These are phyloP conservation scores for Leccinum incarnatum DNA, from an alignment of 768 basidiomycete species.

Conservation along the genomic window DNA sequence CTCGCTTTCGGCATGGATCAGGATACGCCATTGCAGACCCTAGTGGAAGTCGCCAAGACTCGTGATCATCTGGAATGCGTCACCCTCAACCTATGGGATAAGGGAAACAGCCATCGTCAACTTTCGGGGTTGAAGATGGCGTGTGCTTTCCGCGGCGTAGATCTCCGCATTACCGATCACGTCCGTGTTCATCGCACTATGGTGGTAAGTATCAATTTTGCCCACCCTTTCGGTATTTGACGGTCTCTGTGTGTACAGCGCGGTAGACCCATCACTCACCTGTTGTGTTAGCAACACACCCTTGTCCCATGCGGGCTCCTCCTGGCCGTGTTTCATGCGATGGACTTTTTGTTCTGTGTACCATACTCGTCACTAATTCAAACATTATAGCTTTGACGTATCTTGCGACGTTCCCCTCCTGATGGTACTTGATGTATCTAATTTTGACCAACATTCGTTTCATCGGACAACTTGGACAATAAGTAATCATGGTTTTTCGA, in stretches of 20 bases:
- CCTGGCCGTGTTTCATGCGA: neutral
- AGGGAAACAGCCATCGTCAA: slow-evolving; percentile 48
- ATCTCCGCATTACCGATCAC: slow-evolving; percentile 49
- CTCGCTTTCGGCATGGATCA: slow-evolving; percentile 60
- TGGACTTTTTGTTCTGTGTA: slow-evolving; percentile 3
- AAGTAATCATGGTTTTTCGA: neutral
- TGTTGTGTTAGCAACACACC: slow-evolving; percentile 18
- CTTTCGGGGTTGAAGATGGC: slow-evolving; percentile 57
- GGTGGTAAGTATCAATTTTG: slow-evolving; percentile 39
- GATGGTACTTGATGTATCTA: slow-evolving; percentile 2
- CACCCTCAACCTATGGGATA: slow-evolving; percentile 53
- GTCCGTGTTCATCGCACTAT: slow-evolving; percentile 51
- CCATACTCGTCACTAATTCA: slow-evolving; percentile 7
- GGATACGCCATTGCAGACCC: slow-evolving; percentile 51
- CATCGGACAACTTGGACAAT: neutral
- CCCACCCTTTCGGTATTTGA: slow-evolving; percentile 13
- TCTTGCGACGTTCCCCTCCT: neutral
- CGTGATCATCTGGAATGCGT: slow-evolving; percentile 44
- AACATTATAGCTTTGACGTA: slow-evolving; percentile 18
- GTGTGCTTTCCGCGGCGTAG: slow-evolving; percentile 62
- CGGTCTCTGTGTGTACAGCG: slow-evolving; percentile 17
- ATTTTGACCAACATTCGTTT: slow-evolving; percentile 1
- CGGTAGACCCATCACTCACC: slow-evolving; percentile 13
- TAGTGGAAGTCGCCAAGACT: slow-evolving; percentile 53
- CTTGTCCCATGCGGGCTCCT: neutral